Evolutionary conservation across 1,284 basidiomycete genomes (phyloP).

Genomic region (Taiwanofungus camphoratus): DNA sequence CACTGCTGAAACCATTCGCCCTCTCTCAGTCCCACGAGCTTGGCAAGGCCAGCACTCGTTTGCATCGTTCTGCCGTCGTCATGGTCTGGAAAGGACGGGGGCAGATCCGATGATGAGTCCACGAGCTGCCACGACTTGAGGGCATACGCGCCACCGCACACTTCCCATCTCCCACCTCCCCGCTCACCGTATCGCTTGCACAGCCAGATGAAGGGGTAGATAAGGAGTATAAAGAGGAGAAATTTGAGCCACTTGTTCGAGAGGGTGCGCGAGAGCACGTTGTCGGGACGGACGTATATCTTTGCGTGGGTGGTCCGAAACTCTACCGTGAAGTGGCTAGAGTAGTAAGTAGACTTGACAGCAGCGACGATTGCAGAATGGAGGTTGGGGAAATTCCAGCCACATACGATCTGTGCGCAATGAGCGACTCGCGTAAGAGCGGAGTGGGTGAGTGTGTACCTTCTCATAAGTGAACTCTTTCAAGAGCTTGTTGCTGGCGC

Average conservation of each 20-base stretch:
- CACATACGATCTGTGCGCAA: constrained; percentile 46
- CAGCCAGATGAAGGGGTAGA: constrained; percentile 73
- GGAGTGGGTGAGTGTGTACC: constrained; percentile 23
- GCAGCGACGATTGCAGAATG: constrained; percentile 46
- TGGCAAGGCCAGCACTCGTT: constrained; percentile 29
- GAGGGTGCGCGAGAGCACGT: constrained; percentile 51
- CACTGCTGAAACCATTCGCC: constrained; percentile 74
- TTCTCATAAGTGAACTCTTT: constrained; percentile 66
- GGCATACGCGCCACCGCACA: constrained; percentile 64
- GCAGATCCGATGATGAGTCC: constrained; percentile 19
- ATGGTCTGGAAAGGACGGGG: constrained; percentile 15
- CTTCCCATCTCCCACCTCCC: constrained; percentile 63
- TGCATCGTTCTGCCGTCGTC: constrained; percentile 20
- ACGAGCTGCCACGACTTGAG: constrained; percentile 42
- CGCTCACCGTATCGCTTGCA: constrained; percentile 54
- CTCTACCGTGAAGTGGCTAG: constrained; percentile 43
- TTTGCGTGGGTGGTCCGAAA: constrained; percentile 39
- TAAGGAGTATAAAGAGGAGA: constrained; percentile 53
- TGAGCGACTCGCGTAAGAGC: background rate
- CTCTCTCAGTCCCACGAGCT: constrained; percentile 55
- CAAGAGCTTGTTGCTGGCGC: constrained; percentile 48
- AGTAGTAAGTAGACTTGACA: constrained; percentile 45
- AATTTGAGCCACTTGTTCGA: constrained; percentile 63
- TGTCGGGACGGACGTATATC: constrained; percentile 57
- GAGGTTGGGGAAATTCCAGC: constrained; percentile 62